Percentiles rank a stretch among this genome's conserved stretches.
Conservation (phyloP, 352 stramenopile genomes). For the Nothophytophthora sp. region DNA sequence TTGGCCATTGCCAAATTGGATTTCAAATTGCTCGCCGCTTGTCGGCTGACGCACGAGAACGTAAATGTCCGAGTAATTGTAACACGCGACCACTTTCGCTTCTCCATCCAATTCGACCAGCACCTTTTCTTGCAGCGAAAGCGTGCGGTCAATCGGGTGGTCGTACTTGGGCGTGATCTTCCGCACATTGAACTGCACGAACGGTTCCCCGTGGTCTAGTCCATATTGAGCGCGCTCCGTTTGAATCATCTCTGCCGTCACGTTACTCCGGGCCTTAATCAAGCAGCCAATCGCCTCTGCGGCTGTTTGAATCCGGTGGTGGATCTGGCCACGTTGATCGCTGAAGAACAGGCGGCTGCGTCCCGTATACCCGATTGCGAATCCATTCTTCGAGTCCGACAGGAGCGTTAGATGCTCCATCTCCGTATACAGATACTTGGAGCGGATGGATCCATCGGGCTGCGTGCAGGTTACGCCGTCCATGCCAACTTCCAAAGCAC, state of each 20-base stretch:
- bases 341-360: constrained; percentile 76
- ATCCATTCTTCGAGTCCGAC: constrained; percentile 54
- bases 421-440: constrained; percentile 79
- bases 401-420: constrained; percentile 75
- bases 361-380: constrained; percentile 68
- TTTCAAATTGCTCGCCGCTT: constrained; percentile 58
- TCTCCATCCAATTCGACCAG: constrained; percentile 66
- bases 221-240: constrained; percentile 48
- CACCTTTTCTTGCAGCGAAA: constrained; percentile 73
- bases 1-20: constrained; percentile 73
- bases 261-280: constrained; percentile 37
- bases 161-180: constrained; percentile 76
- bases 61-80: constrained; percentile 71
- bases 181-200: constrained; percentile 69
- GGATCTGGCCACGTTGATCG: constrained; percentile 50
- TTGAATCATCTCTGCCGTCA: constrained; percentile 46
- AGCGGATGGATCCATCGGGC: constrained; percentile 45
- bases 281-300: constrained; percentile 60
- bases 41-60: constrained; percentile 57
- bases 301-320: constrained; percentile 54
- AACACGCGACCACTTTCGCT: constrained; percentile 54
- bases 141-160: constrained; percentile 40
- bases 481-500: constrained; percentile 56
- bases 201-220: constrained; percentile 47
- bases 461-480: constrained; percentile 55